Base-by-base conservation (phyloP, 2,329 filamentous ascomycete genomes). In the Cladosporium sp. region DNA sequence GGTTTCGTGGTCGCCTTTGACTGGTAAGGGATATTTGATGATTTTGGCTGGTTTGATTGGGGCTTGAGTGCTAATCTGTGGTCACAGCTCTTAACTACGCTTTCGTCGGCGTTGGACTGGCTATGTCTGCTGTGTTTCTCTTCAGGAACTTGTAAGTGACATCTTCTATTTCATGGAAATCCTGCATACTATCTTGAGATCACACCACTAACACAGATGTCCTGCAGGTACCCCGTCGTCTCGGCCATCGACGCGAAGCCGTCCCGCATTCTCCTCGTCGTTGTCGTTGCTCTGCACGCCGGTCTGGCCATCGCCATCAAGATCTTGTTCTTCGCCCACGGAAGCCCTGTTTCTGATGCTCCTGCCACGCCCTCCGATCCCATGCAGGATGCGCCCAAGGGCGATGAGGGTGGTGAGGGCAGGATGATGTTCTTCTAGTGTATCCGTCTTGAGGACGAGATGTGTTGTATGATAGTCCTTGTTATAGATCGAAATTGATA, bases 291-390 rank as follows among this genome's bases (percentile, higher is more conserved):
- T 24, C 76, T 97, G 56, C 93, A 99, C 72, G 85, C 90, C 22
- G 93, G 86, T n/a, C 77, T 99, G 58, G 83, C 92, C 1, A 82
- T 97, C 62, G 88, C 92, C 4, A 97, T 99, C 72, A 97, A 97
- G 79, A 85, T 96, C 53, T 73, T 97, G 22, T 97, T 97, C 79
- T 99, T 99, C 72, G 91, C 90, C 60, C 80, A 73, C 50, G 59
- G 58, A 17, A 41, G 37, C n/a, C 45, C 45, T 3, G 45, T 48
- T 17, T 41, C 45, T 7, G 27, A 48, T 6, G 38, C 32, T n/a
- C 45, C 45, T 8, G 45, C 45, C 13, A 48, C 29, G 45, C 45
- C 45, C 7, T 34, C 40, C 13, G 48, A 51, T 20, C 48, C 48
- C n/a, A 51, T 51, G 48, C 40, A 44, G 34, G 48, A 51, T 29